Conservation (phyloP, 371 early-diverging fungal genomes). For the Cokeromyces recurvatus region DNA sequence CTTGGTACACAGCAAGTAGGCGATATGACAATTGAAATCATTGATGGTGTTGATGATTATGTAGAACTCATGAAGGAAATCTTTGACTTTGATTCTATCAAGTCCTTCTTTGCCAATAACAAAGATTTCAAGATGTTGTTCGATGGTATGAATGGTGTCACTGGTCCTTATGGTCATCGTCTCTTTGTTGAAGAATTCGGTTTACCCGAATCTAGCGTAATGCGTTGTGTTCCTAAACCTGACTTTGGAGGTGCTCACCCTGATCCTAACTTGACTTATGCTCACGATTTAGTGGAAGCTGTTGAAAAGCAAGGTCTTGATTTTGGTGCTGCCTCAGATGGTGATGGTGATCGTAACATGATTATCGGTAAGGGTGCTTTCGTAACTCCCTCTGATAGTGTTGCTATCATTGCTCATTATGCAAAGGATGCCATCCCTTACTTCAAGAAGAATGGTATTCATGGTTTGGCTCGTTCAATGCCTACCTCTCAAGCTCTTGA, state of each 20-base stretch:
- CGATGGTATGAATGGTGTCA: slow-evolving; percentile 97
- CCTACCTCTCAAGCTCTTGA: slow-evolving; percentile 94
- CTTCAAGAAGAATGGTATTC: slow-evolving; percentile 79
- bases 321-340: slow-evolving; percentile 95
- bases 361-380: slow-evolving; percentile 90
- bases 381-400: slow-evolving; percentile 96
- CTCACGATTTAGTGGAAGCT: slow-evolving; percentile 88
- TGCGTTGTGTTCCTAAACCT: slow-evolving; percentile 77
- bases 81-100: slow-evolving; percentile 86
- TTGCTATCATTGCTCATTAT: slow-evolving; percentile 93
- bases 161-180: slow-evolving; percentile 88
- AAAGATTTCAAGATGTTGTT: slow-evolving; percentile 84
- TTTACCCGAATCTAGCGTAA: slow-evolving; percentile 73
- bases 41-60: slow-evolving; percentile 90
- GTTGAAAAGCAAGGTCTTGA: slow-evolving; percentile 75
- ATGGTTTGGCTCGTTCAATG: slow-evolving; percentile 94
- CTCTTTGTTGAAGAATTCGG: slow-evolving; percentile 90
- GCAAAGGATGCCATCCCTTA: slow-evolving; percentile 85
- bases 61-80: slow-evolving; percentile 82
- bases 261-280: slow-evolving; percentile 97
- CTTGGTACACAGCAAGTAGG: slow-evolving; percentile 59
- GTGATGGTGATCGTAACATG: slow-evolving; percentile 96
- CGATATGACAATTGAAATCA: slow-evolving; percentile 72
- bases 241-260: slow-evolving; percentile 97
- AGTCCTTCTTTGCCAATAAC: slow-evolving; percentile 64